Conservation (phyloP, 78 protist species). For the Polysphondylium violaceum region DNA sequence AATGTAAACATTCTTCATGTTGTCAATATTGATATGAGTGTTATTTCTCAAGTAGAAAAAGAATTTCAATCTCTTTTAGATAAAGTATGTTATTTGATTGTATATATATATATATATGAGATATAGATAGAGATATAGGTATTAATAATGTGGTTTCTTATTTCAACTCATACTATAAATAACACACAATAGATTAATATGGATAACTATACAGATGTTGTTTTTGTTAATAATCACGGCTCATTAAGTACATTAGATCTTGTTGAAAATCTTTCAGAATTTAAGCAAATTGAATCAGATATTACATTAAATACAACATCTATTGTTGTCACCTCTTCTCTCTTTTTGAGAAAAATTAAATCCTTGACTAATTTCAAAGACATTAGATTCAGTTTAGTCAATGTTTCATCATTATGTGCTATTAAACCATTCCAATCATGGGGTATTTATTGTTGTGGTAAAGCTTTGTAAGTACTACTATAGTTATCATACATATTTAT, state of each 20-base stretch:
- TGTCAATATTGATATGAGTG: not conserved
- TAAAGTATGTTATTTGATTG: not conserved
- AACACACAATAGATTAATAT: not conserved
- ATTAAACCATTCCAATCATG: slow-evolving; percentile 41
- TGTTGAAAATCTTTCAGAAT: slow-evolving; percentile 1
- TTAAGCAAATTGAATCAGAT: not conserved
- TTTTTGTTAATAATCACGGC: slow-evolving; percentile 26
- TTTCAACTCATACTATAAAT: not conserved
- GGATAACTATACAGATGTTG: slow-evolving; percentile 4
- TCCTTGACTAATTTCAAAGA: not conserved
- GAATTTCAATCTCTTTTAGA: not conserved
- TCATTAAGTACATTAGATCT: not conserved
- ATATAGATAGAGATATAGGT: not conserved
- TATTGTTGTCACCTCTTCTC: not conserved
- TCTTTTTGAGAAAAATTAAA: slow-evolving; percentile 29
- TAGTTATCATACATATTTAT: not conserved
- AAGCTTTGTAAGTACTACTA: no score
- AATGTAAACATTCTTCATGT: not conserved
- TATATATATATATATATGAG: not conserved
- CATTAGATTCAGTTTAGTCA: not conserved
- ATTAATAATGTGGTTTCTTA: not conserved
- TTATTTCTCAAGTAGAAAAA: not conserved
- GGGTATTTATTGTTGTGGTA: slow-evolving; percentile 37
- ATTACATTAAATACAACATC: slow-evolving; percentile 42
- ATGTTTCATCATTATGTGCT: slow-evolving; percentile 43